Evolutionary conservation across 2,329 filamentous ascomycete species (phyloP).

Genomic region (Trichoderma hamatum): DNA sequence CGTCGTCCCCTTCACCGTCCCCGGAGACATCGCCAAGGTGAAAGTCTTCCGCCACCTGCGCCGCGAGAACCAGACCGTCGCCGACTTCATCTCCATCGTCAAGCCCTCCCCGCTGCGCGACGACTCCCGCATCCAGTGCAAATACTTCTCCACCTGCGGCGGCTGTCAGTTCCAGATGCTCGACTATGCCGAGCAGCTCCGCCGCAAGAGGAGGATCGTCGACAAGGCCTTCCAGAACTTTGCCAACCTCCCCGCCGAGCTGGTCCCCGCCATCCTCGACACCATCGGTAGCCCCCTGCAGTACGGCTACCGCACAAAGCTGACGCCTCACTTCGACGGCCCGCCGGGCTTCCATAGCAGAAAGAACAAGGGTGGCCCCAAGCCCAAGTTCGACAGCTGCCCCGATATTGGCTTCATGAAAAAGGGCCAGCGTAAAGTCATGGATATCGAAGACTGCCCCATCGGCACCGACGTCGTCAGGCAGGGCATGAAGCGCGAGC

Average conservation of each 20-base stretch:
- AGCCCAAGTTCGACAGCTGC: conserved; percentile 57
- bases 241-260: conserved; percentile 74
- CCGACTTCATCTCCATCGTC: conserved; percentile 80
- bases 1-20: conserved; percentile 84
- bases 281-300: conserved; percentile 90
- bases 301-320: conserved; percentile 93
- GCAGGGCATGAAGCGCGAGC: conserved; percentile 75
- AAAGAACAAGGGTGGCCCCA: conserved; percentile 55
- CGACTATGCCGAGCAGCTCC: conserved; percentile 81
- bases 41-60: conserved; percentile 76
- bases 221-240: conserved; percentile 93
- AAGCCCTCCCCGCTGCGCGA: conserved; percentile 76
- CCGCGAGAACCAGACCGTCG: conserved; percentile 68
- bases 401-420: conserved; percentile 89
- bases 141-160: conserved; percentile 84
- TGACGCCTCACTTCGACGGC: conserved; percentile 93
- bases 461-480: conserved; percentile 88
- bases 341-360: conserved; percentile 61
- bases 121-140: conserved; percentile 74
- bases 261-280: conserved; percentile 75
- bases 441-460: conserved; percentile 97
- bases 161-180: conserved; percentile 99
- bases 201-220: conserved; percentile 81
- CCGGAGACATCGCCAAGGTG: conserved; percentile 78
- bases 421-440: conserved; percentile 76